Evolutionary conservation across 805 yeast species (phyloP), one percentile per base, ranked within the genome.

Genomic region (Pichia cephalocereana): DNA sequence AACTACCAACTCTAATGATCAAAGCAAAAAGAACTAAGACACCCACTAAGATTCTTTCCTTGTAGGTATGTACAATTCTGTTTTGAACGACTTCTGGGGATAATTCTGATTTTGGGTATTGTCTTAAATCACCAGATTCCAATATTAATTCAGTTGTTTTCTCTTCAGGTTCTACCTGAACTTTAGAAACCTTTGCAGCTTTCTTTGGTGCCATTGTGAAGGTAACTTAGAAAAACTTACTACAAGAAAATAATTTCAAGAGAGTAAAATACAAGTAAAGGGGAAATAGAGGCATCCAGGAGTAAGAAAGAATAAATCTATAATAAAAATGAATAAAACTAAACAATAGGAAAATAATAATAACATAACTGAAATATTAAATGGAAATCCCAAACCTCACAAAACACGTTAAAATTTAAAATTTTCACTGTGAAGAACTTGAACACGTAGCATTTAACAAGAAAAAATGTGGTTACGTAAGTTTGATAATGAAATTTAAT

Each of bases 1-100:
- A 70, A 46, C 75, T 69, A 54, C 72, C 69, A 46, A 84, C 70
- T 56, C 99, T 79, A 44, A 87, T 75, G 43, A 65, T 57, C 12
- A 72, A 52, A 0, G 96, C 76, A 37, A 81, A 56, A 14, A 54
- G 32, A 6, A 60, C 53, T 46, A 86, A 67, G 15, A 69, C 60
- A 3, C 57, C 62, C 8, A 77, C 52, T n/a, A 72, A 52, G 0
- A 69, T 5, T 45, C 66, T 67, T 55, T 80, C 85, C 31, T 61
- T 59, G 4, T 46, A 11, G 1, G 70, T 51, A 8, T 57, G 55
- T n/a, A 67, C 63, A 2, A 72, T 56, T 59, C 85, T 76, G 44
- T 69, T 56, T 6, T 63, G 61, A 19, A 67, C 52, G 26, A 75
- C 58, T 8, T 65, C 55, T 2, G 65, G 63, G 1, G 79, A 65